A percentile compares a stretch with the other conserved stretches of the same genome.
phyloP scores from a whole-genome alignment of 2,329 filamentous ascomycete genomes.

The Leptographium procerum region DNA sequence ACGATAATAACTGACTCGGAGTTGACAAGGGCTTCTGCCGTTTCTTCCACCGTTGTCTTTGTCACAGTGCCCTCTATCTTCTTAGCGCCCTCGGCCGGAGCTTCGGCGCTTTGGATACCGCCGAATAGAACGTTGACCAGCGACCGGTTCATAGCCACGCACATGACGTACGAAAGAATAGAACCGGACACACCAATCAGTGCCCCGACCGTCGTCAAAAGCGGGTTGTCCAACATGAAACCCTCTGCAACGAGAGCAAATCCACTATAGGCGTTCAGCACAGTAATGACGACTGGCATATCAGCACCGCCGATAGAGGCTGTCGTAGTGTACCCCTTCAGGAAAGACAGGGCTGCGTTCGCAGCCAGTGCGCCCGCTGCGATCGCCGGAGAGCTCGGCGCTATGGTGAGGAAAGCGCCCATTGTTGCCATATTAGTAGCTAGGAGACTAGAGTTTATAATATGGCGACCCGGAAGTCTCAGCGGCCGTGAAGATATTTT shows the following conservation, averaged over 20 bases:
- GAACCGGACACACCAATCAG: slow-evolving; percentile 82
- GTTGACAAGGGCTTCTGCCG: slow-evolving; percentile 61
- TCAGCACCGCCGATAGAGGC: slow-evolving; percentile 85
- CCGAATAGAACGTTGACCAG: slow-evolving; percentile 86
- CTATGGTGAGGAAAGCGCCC: slow-evolving; percentile 72
- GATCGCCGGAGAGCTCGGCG: slow-evolving; percentile 65
- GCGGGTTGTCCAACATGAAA: slow-evolving; percentile 79
- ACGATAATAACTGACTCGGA: slow-evolving; percentile 82
- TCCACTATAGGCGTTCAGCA: slow-evolving; percentile 81
- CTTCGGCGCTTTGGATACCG: slow-evolving; percentile 44
- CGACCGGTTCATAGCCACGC: slow-evolving; percentile 83
- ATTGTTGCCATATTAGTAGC: slow-evolving; percentile 71
- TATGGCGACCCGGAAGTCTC: slow-evolving; percentile 60
- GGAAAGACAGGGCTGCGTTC: slow-evolving; percentile 67
- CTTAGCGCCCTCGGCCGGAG: slow-evolving; percentile 50
- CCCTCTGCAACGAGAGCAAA: slow-evolving; percentile 86
- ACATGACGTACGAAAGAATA: slow-evolving; percentile 79
- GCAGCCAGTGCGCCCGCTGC: slow-evolving; percentile 68
- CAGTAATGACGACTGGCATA: slow-evolving; percentile 86
- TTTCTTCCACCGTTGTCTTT: slow-evolving; percentile 69
- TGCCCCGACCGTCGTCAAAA: slow-evolving; percentile 75
- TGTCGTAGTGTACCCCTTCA: slow-evolving; percentile 81
- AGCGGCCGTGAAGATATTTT: slow-evolving; percentile 70
- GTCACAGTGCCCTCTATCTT: slow-evolving; percentile 74
- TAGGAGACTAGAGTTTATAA: slow-evolving; percentile 63